Evolutionary conservation across 805 yeast genomes (phyloP).

Genomic region (Barnettozyma sucrosica): DNA sequence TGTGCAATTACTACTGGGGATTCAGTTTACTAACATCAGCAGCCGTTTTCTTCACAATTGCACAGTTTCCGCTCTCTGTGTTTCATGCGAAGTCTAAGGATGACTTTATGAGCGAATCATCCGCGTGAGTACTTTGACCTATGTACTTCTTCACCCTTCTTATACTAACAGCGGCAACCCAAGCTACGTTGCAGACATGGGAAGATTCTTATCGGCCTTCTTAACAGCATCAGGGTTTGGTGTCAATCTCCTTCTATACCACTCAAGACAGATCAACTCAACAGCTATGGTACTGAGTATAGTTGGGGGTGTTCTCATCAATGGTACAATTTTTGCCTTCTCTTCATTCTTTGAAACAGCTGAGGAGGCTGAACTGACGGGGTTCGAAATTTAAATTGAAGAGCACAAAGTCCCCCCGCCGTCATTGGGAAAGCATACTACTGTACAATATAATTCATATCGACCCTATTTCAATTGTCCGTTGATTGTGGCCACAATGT

Average conservation of each 20-base stretch:
- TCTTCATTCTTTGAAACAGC: conserved; percentile 55
- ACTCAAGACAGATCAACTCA: conserved; percentile 51
- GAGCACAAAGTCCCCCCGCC: neutral
- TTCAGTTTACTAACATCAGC: conserved; percentile 14
- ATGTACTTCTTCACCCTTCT: too few species aligned
- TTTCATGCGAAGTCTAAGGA: conserved; percentile 42
- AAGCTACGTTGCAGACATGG: conserved; percentile 54
- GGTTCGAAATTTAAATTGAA: conserved; percentile 16
- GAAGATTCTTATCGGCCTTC: conserved; percentile 62
- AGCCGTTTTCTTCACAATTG: conserved; percentile 43
- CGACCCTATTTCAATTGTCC: conserved; percentile 36
- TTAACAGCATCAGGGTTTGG: conserved; percentile 54
- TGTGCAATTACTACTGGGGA: neutral
- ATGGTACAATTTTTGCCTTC: conserved; percentile 66
- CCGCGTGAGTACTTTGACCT: conserved; percentile 26
- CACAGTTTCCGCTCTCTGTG: conserved; percentile 54
- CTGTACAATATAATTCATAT: neutral
- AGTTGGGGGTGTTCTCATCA: conserved; percentile 63
- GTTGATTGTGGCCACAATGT: conserved; percentile 66
- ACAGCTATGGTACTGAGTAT: conserved; percentile 59
- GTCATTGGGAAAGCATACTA: neutral
- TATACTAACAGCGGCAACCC: conserved; percentile 9
- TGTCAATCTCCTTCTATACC: conserved; percentile 58
- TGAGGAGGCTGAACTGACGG: conserved; percentile 31
- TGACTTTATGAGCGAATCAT: conserved; percentile 47